Evolutionary conservation across 768 basidiomycete genomes (phyloP).

Genomic region (Mrakia blollopis): DNA sequence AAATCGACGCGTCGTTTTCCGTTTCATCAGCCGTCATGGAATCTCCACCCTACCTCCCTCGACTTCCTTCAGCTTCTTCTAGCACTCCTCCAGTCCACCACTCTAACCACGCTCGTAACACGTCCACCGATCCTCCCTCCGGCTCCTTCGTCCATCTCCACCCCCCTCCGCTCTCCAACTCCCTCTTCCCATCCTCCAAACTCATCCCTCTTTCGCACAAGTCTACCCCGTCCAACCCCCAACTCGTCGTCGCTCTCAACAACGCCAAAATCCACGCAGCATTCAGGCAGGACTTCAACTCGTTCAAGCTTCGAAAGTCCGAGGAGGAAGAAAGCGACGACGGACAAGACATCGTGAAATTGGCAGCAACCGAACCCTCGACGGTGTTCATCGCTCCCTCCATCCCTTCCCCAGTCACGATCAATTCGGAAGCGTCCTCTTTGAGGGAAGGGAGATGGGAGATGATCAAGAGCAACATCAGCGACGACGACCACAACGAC

Average conservation of each 20-base stretch:
- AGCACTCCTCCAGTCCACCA: background rate
- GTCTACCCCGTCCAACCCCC: background rate
- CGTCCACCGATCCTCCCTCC: background rate
- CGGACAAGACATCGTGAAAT: background rate
- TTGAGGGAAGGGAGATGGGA: background rate
- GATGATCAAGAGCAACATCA: background rate
- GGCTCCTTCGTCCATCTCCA: background rate
- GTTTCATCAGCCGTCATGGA: conserved; percentile 8
- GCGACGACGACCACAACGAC: background rate
- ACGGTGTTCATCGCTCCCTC: background rate
- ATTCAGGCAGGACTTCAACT: background rate
- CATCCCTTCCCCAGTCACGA: background rate
- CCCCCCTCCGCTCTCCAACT: background rate
- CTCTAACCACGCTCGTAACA: background rate
- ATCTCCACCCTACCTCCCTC: background rate
- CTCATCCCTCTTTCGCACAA: background rate
- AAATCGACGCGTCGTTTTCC: background rate
- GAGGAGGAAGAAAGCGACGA: background rate
- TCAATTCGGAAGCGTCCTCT: background rate
- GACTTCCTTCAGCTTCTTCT: background rate
- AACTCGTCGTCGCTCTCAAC: background rate
- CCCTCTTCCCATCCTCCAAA: too few relatives aligned
- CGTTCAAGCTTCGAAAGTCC: background rate
- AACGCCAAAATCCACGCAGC: background rate
- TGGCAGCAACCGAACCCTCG: background rate